phyloP scores from a whole-genome alignment of 2,329 filamentous ascomycete species.

The Trichoderma sp. region DNA sequence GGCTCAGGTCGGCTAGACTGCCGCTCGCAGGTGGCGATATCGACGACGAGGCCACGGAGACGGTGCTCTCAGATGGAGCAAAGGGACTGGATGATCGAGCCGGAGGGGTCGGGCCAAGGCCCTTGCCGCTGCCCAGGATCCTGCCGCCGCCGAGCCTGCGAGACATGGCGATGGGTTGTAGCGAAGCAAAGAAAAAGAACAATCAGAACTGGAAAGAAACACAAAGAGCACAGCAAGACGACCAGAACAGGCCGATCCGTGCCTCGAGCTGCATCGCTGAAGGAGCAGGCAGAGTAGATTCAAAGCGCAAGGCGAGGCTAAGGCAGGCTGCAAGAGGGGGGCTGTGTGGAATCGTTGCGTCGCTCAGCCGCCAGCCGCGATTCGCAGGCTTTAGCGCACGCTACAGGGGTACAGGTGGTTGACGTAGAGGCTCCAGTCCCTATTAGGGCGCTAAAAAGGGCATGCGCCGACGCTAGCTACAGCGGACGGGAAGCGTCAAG shows the following conservation, averaged over 20 bases:
- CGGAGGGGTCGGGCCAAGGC: conserved; percentile 68
- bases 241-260: conserved; percentile 42
- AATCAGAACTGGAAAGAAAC: conserved; percentile 10
- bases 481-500: conserved; percentile 12
- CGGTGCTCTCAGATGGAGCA: conserved; percentile 68
- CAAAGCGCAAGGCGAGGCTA: conserved; percentile 1
- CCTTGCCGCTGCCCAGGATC: conserved; percentile 84
- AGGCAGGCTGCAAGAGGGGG: conserved; percentile 9
- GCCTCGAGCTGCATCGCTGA: conserved; percentile 39
- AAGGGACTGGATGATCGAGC: conserved; percentile 54
- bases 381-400: conserved; percentile 3
- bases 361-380: conserved; percentile 14
- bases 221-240: conserved; percentile 35
- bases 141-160: conserved; percentile 90
- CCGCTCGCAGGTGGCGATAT: conserved; percentile 64
- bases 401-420: conserved; percentile 14
- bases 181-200: background rate
- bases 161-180: conserved; percentile 62
- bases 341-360: conserved; percentile 18
- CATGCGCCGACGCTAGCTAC: conserved; percentile 12
- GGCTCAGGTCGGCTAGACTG: conserved; percentile 69
- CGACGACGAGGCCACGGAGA: conserved; percentile 74
- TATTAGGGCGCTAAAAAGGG: conserved; percentile 3
- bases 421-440: background rate
- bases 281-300: background rate